Base-by-base conservation (phyloP, 2,329 filamentous ascomycete species). In the Diaporthe batatas region DNA sequence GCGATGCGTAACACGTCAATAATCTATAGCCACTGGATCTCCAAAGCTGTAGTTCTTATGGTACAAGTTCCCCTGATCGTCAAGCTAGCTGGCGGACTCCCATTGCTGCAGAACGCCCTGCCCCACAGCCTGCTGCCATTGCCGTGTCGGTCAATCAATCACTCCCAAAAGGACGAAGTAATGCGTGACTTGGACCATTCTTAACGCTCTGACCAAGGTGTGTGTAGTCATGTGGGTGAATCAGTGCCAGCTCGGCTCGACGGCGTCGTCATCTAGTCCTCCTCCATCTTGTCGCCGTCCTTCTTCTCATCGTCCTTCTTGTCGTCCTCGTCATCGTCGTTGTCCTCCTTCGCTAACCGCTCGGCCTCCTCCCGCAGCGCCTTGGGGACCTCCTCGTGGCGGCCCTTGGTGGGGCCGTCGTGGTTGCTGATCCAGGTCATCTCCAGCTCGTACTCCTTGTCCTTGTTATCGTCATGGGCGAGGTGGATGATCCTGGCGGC, bases 361-460 rank as follows among this genome's bases (percentile, higher is more conserved):
- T 98, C 94, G 18, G 96, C 96, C 86, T 98, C 96, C 82, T 98
- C 95, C 73, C 92, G 87, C 79, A 99, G 84, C 77, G 95, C 93
- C 87, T 94, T 95, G 72, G 96, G 96, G 73, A 99, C 96, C 84
- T 97, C 94, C 83, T 96, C 89, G 81, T 99, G 96, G 79, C 92
- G 91, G 75, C 96, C 96, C 86, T 97, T 96, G 75, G 95, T 98
- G 47, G 95, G 95, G 6, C 95, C 96, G 76, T 93, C 90, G 62
- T 91, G 84, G 69, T 89, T 90, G 83, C 95, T 98, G 83, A 98
- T 94, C 96, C 96, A 99, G 73, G 94, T 97, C 95, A 99, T 97
- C 87, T 99, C 96, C 74, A 99, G 88, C 90, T 99, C 96, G 80
- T 98, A 99, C 77, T 98, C 96, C 88, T 99, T 99, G 86, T 98